These are phyloP conservation scores for Podaxis rugospora DNA, from an alignment of 768 basidiomycete genomes.

Conservation along the genomic window DNA sequence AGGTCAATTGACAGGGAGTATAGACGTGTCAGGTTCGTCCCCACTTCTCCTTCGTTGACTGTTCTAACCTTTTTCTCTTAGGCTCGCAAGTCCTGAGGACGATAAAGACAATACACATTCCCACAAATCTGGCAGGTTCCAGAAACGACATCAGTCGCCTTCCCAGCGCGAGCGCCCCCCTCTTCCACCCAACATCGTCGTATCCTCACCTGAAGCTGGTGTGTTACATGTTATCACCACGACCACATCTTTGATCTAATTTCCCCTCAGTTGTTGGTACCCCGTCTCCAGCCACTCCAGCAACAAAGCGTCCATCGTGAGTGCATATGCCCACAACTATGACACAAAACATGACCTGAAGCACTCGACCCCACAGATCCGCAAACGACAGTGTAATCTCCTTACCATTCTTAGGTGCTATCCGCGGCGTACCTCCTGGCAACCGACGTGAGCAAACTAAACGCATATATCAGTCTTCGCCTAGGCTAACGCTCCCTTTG, in stretches of 20 bases:
- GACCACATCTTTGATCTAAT: background rate
- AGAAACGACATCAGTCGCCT: constrained; percentile 5
- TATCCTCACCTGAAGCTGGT: constrained; percentile 9
- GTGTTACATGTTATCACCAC: background rate
- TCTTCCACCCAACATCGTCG: constrained; percentile 7
- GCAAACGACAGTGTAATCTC: constrained; percentile 45
- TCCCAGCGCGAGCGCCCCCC: background rate
- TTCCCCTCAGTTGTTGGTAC: background rate
- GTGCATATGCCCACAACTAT: background rate
- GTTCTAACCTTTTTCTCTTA: background rate
- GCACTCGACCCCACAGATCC: constrained; percentile 31
- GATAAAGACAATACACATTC: constrained; percentile 3
- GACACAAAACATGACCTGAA: constrained; percentile 3
- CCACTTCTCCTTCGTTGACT: background rate
- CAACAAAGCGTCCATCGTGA: constrained; percentile 4
- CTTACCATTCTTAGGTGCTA: constrained; percentile 42
- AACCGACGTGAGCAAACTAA: constrained; percentile 35
- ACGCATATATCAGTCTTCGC: background rate
- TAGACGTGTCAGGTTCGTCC: constrained; percentile 31
- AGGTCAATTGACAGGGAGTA: constrained; percentile 39
- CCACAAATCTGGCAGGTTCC: constrained; percentile 6
- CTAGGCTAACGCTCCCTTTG: background rate
- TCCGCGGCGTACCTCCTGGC: constrained; percentile 41
- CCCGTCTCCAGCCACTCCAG: constrained; percentile 1
- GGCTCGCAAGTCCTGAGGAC: background rate